A percentile compares a stretch with the other conserved stretches of the same genome.
These are phyloP conservation scores for Draba incana DNA, from an alignment of 345 rosid genomes.

Conservation along the genomic window DNA sequence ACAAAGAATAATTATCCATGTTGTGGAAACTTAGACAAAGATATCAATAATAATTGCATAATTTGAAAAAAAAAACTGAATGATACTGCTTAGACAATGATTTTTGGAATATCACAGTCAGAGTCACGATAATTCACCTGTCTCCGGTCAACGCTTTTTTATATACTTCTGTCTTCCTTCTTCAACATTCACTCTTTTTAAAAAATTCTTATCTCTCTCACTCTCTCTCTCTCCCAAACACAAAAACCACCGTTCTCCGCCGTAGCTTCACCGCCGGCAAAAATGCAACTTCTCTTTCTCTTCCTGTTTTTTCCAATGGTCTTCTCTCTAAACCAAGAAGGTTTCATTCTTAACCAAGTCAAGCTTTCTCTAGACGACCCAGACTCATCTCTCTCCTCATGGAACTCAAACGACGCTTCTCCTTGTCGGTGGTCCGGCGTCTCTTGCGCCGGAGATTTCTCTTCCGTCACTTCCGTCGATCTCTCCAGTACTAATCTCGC, in stretches of 20 bases:
- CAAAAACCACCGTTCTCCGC: slow-evolving; percentile 5
- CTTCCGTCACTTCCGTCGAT: slow-evolving; percentile 67
- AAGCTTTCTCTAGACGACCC: slow-evolving; percentile 63
- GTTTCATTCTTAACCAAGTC: slow-evolving; percentile 54
- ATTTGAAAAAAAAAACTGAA: neutral
- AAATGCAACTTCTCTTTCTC: slow-evolving; percentile 39
- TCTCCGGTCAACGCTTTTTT: slow-evolving; percentile 39
- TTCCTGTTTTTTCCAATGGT: slow-evolving; percentile 37
- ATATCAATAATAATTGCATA: slow-evolving; percentile 23
- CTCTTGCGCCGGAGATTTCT: slow-evolving; percentile 47
- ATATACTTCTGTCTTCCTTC: slow-evolving; percentile 28
- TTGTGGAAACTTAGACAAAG: slow-evolving; percentile 22
- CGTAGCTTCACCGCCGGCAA: slow-evolving; percentile 27
- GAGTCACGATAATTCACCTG: slow-evolving; percentile 27
- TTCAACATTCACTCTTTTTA: neutral
- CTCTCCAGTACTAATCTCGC: slow-evolving; percentile 57
- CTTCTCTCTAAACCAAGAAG: slow-evolving; percentile 67
- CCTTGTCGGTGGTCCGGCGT: slow-evolving; percentile 72
- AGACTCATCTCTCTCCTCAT: slow-evolving; percentile 55
- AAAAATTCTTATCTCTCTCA: neutral
- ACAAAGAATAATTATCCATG: neutral
- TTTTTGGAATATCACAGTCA: slow-evolving; percentile 29
- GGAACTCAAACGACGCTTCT: slow-evolving; percentile 53
- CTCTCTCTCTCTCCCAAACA: slow-evolving; percentile 6
- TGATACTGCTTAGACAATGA: slow-evolving; percentile 17